These are phyloP conservation scores for Orychophragmus violaceus DNA, from an alignment of 345 rosid genomes.

Conservation along the genomic window DNA sequence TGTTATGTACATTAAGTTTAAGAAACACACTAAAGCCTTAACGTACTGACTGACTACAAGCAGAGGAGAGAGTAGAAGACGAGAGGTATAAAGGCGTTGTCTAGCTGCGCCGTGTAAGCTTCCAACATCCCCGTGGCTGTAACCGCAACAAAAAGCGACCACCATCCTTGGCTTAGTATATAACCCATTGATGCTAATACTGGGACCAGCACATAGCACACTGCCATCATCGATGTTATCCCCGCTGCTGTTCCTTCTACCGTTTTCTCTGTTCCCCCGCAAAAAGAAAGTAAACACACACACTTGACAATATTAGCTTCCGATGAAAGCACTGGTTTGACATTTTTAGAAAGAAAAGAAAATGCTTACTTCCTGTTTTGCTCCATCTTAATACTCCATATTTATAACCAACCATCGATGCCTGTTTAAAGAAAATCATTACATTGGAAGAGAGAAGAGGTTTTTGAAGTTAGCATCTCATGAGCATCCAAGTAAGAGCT, in stretches of 20 bases:
- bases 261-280: slow-evolving; percentile 67
- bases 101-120: slow-evolving; percentile 92
- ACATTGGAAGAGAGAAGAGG: background rate
- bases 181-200: slow-evolving; percentile 81
- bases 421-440: slow-evolving; percentile 36
- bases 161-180: slow-evolving; percentile 81
- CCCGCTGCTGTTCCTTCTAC: slow-evolving; percentile 99
- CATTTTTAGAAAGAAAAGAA: slow-evolving; percentile 6
- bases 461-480: background rate
- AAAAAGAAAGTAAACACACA: background rate
- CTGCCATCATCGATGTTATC: slow-evolving; percentile 71
- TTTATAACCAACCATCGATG: slow-evolving; percentile 93
- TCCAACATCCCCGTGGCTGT: slow-evolving; percentile 67
- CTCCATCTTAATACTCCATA: slow-evolving; percentile 95
- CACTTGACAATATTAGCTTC: background rate
- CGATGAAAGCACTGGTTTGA: slow-evolving; percentile 28
- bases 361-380: slow-evolving; percentile 72
- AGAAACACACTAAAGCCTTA: background rate
- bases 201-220: slow-evolving; percentile 76
- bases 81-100: slow-evolving; percentile 91
- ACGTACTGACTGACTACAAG: slow-evolving; percentile 32
- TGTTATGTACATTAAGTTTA: slow-evolving; percentile 15
- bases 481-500: background rate
- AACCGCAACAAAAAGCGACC: slow-evolving; percentile 71
- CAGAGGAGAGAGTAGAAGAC: slow-evolving; percentile 93